phyloP scores from a whole-genome alignment of 768 basidiomycete species.

The Amylocystis lapponica region DNA sequence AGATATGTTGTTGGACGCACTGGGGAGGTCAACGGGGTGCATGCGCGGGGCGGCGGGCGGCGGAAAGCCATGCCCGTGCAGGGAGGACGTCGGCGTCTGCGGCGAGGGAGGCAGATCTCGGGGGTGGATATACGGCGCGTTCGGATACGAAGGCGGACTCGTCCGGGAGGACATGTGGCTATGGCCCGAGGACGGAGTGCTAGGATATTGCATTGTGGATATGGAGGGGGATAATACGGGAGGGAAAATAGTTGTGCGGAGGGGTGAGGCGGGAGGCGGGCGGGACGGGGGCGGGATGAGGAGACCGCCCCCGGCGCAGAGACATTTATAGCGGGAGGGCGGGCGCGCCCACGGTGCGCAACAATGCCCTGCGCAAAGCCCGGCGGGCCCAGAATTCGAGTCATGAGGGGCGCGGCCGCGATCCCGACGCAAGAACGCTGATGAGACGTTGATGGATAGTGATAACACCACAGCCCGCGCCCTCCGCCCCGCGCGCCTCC shows the following conservation, averaged over 20 bases:
- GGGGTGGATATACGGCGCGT: slow-evolving; percentile 13
- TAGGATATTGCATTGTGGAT: slow-evolving; percentile 2
- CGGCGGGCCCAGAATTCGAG: slow-evolving; percentile 13
- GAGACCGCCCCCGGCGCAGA: slow-evolving; percentile 7
- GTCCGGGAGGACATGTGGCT: slow-evolving; percentile 3
- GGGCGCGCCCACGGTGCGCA: slow-evolving; percentile 2
- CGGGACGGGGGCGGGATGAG: slow-evolving; percentile 7
- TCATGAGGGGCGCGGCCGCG: slow-evolving; percentile 5
- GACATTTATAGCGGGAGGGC: slow-evolving; percentile 9
- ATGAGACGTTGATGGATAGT: too few relatives aligned
- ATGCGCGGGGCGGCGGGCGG: slow-evolving; percentile 6
- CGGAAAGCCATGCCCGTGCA: slow-evolving; percentile 2
- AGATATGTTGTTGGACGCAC: background rate
- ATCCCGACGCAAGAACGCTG: slow-evolving; percentile 3
- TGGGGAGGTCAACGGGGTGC: slow-evolving; percentile 2
- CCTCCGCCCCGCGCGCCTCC: background rate
- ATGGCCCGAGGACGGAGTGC: slow-evolving; percentile 8
- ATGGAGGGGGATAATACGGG: background rate
- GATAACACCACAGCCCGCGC: slow-evolving; percentile 1
- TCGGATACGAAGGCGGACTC: slow-evolving; percentile 12
- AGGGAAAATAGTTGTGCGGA: slow-evolving; percentile 1
- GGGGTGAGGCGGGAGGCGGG: slow-evolving; percentile 1
- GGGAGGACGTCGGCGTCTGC: slow-evolving; percentile 6
- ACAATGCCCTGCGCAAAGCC: background rate
- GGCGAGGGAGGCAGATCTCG: slow-evolving; percentile 11